Evolutionary conservation across 1,139 yeast genomes (phyloP).

Genomic region (Protomyces inouyei): DNA sequence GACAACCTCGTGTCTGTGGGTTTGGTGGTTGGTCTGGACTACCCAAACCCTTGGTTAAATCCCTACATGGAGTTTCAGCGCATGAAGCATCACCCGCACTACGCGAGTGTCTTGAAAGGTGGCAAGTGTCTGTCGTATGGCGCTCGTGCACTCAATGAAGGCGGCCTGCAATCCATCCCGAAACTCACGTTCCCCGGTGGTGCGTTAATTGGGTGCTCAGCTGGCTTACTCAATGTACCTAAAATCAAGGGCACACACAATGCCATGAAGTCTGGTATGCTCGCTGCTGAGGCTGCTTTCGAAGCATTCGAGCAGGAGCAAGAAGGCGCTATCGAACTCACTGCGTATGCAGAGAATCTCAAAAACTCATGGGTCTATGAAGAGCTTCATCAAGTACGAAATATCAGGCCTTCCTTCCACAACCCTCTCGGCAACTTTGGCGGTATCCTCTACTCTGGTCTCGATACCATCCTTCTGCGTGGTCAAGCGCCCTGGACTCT

Average conservation of each 20-base stretch:
- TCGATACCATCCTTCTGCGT: slow-evolving; percentile 69
- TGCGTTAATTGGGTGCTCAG: slow-evolving; percentile 85
- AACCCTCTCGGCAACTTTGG: slow-evolving; percentile 65
- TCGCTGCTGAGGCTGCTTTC: slow-evolving; percentile 84
- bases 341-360: slow-evolving; percentile 57
- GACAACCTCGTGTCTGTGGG: slow-evolving; percentile 88
- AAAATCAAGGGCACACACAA: slow-evolving; percentile 98
- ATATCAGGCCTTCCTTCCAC: slow-evolving; percentile 85
- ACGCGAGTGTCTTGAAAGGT: slow-evolving; percentile 67
- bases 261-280: slow-evolving; percentile 89
- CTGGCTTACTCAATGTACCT: slow-evolving; percentile 95
- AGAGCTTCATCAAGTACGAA: slow-evolving; percentile 76
- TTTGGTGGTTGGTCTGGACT: slow-evolving; percentile 84
- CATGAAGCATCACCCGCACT: slow-evolving; percentile 87
- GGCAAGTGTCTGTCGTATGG: slow-evolving; percentile 92
- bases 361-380: slow-evolving; percentile 78
- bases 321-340: slow-evolving; percentile 49
- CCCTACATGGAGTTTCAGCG: slow-evolving; percentile 95
- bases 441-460: slow-evolving; percentile 77
- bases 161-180: slow-evolving; percentile 90
- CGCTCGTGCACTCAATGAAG: slow-evolving; percentile 94
- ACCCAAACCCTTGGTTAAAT: slow-evolving; percentile 85
- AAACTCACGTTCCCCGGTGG: slow-evolving; percentile 92
- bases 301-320: slow-evolving; percentile 48
- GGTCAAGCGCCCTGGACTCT: slow-evolving; percentile 90